A percentile compares a stretch with the other conserved stretches of the same genome.
phyloP scores from a whole-genome alignment of 1,284 basidiomycete species.

The Trichosporon coremiiforme region DNA sequence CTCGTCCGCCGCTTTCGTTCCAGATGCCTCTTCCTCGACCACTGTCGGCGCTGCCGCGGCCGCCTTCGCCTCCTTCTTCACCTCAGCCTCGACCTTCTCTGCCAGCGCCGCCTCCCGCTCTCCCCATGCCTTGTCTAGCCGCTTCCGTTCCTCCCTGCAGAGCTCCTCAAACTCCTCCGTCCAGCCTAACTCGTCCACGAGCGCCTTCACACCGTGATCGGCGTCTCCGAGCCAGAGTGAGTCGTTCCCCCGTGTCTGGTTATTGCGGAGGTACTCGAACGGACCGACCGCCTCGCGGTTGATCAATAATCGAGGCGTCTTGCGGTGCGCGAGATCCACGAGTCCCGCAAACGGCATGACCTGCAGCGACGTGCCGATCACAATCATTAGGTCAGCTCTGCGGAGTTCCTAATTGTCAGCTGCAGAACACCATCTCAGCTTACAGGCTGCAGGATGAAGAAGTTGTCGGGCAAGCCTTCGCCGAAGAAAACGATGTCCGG shows the following conservation, averaged over 20 bases:
- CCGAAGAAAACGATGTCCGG: slow-evolving; percentile 97
- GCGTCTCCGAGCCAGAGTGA: slow-evolving; percentile 55
- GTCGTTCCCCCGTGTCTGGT: slow-evolving; percentile 39
- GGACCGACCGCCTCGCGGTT: slow-evolving; percentile 62
- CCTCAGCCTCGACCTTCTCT: not conserved
- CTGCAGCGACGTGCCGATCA: slow-evolving; percentile 81
- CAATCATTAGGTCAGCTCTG: slow-evolving; percentile 77
- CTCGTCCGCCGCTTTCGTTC: slow-evolving; percentile 16
- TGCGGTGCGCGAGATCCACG: slow-evolving; percentile 55
- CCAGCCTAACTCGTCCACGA: slow-evolving; percentile 53
- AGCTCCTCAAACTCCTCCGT: slow-evolving; percentile 47
- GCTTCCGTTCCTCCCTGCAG: slow-evolving; percentile 37
- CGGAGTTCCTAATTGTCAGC: slow-evolving; percentile 24
- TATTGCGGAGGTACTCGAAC: slow-evolving; percentile 31
- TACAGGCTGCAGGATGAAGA: slow-evolving; percentile 51
- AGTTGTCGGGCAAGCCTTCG: slow-evolving; percentile 61
- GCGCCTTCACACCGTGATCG: slow-evolving; percentile 45
- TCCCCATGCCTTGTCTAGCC: slow-evolving; percentile 42
- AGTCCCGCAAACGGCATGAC: slow-evolving; percentile 63
- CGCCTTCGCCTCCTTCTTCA: not conserved
- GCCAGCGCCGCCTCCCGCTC: slow-evolving; percentile 19
- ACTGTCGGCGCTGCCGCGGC: not conserved
- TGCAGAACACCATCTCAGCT: not conserved
- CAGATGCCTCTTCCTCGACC: not conserved
- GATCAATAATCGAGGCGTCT: slow-evolving; percentile 60